A percentile compares a stretch with the other conserved stretches of the same genome.
These are phyloP conservation scores for Ceratocystis cubensis DNA, from an alignment of 2,329 filamentous ascomycete species.

Conservation along the genomic window DNA sequence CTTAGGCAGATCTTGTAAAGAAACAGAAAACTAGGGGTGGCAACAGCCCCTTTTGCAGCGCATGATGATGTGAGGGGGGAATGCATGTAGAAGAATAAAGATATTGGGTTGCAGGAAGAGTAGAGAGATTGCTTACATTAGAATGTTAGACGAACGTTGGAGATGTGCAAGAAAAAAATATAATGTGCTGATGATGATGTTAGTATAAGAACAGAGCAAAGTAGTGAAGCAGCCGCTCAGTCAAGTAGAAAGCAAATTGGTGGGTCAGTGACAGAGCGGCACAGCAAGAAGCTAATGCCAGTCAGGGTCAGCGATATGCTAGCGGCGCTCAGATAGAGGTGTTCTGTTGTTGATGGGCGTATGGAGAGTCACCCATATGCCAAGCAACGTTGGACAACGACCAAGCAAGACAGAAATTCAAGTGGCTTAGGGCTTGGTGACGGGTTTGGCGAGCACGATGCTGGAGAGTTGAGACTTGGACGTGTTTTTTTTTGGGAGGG, in stretches of 20 bases:
- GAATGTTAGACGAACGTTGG: not conserved
- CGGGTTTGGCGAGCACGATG: not conserved
- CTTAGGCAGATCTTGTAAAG: slow-evolving; percentile 2
- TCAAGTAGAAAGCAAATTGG: not conserved
- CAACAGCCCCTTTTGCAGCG: slow-evolving; percentile 2
- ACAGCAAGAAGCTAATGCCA: no score
- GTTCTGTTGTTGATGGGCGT: no score
- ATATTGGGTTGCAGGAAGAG: not conserved
- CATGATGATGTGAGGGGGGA: not conserved
- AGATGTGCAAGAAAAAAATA: no score
- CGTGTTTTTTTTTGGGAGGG: not conserved
- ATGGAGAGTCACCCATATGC: not conserved
- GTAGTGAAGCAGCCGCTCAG: not conserved
- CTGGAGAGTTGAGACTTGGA: not conserved
- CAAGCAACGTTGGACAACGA: slow-evolving; percentile 4
- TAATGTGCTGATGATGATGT: no score
- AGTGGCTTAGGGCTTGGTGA: not conserved
- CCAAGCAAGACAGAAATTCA: not conserved
- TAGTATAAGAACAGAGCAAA: not conserved
- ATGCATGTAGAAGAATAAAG: slow-evolving; percentile 6
- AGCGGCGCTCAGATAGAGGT: no score
- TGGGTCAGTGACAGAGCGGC: not conserved
- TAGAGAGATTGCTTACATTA: not conserved
- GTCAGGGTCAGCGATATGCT: no score
- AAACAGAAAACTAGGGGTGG: not conserved